Conservation (phyloP, 805 yeast species). For the Limtongia smithiae region DNA sequence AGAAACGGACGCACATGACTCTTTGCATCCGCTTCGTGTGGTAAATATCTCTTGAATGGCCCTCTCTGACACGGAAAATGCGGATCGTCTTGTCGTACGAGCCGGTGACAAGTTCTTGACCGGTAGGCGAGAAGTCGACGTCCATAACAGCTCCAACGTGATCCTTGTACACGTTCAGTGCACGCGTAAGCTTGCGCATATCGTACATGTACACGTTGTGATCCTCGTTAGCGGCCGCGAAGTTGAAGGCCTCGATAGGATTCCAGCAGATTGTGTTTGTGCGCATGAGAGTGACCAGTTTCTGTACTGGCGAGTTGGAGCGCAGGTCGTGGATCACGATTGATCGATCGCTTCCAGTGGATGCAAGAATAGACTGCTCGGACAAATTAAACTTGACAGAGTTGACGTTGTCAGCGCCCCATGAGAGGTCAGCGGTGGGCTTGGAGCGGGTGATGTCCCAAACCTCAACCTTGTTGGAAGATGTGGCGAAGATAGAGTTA, state of each 20-base stretch:
- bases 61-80: slow-evolving; percentile 68
- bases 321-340: slow-evolving; percentile 86
- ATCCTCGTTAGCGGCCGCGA: slow-evolving; percentile 90
- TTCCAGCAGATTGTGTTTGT: slow-evolving; percentile 91
- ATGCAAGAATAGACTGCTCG: slow-evolving; percentile 83
- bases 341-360: slow-evolving; percentile 87
- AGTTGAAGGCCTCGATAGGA: slow-evolving; percentile 94
- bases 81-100: slow-evolving; percentile 92
- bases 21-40: slow-evolving; percentile 98
- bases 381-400: slow-evolving; percentile 84
- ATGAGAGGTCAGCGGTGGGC: slow-evolving; percentile 71
- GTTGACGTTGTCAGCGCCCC: slow-evolving; percentile 94
- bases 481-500: slow-evolving; percentile 78
- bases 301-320: slow-evolving; percentile 88
- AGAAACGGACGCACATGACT: slow-evolving; percentile 74
- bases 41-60: slow-evolving; percentile 92
- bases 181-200: slow-evolving; percentile 83
- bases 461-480: slow-evolving; percentile 83
- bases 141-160: slow-evolving; percentile 96
- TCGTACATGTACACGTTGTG: slow-evolving; percentile 94
- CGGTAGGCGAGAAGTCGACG: slow-evolving; percentile 94
- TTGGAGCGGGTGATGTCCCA: slow-evolving; percentile 86
- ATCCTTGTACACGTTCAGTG: slow-evolving; percentile 84
- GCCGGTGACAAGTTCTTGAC: slow-evolving; percentile 92
- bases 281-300: slow-evolving; percentile 74